phyloP scores from a whole-genome alignment of 352 stramenopile genomes.

The Globisporangium okanoganense region DNA sequence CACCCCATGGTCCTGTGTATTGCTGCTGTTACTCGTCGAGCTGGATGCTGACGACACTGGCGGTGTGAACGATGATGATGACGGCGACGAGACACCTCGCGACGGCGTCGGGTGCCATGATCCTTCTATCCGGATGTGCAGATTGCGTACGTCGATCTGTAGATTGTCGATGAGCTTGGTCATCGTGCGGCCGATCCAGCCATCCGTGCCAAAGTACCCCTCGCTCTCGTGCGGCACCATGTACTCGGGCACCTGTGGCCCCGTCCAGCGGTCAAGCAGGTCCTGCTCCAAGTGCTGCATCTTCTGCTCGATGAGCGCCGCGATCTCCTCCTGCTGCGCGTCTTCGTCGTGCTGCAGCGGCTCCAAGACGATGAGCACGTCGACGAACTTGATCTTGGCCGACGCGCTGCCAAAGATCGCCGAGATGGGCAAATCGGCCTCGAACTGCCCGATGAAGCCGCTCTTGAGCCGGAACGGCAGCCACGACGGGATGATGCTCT shows the following conservation, averaged over 20 bases:
- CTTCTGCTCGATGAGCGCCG: slow-evolving; percentile 57
- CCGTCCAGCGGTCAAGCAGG: slow-evolving; percentile 74
- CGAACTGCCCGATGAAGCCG: slow-evolving; percentile 84
- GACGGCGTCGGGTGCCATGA: slow-evolving; percentile 45
- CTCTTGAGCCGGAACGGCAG: slow-evolving; percentile 84
- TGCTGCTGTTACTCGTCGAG: slow-evolving; percentile 11
- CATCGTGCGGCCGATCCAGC: slow-evolving; percentile 86
- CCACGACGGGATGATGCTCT: slow-evolving; percentile 75
- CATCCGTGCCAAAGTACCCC: slow-evolving; percentile 86
- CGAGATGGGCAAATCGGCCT: slow-evolving; percentile 80
- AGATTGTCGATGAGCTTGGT: slow-evolving; percentile 90
- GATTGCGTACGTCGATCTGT: slow-evolving; percentile 84
- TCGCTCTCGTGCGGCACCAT: slow-evolving; percentile 68
- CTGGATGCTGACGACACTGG: slow-evolving; percentile 17
- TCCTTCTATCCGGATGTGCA: slow-evolving; percentile 85
- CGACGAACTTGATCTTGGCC: slow-evolving; percentile 86
- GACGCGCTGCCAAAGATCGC: slow-evolving; percentile 76
- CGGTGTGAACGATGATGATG: slow-evolving; percentile 13
- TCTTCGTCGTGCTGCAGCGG: slow-evolving; percentile 67
- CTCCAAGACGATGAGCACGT: slow-evolving; percentile 79
- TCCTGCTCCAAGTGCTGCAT: slow-evolving; percentile 70
- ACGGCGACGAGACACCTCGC: slow-evolving; percentile 6
- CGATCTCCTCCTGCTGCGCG: slow-evolving; percentile 65
- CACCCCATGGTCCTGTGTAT: slow-evolving; percentile 16
- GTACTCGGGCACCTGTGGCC: slow-evolving; percentile 62